A percentile compares a stretch with the other conserved stretches of the same genome.
Conservation (phyloP, 345 rosid genomes). For the Hibiscus syriacus region DNA sequence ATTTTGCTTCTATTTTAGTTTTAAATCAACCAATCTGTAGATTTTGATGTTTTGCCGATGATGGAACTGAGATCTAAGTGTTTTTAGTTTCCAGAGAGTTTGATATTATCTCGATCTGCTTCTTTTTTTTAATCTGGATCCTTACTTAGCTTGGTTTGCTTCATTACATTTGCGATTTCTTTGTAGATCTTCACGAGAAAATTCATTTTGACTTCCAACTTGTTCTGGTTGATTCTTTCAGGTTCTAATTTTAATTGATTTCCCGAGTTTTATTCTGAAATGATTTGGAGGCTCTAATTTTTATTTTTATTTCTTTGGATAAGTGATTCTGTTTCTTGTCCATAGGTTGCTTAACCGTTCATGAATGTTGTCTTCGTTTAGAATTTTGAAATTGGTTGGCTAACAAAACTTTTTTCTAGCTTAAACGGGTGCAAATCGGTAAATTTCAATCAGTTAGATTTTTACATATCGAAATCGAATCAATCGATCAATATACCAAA, state of each 20-base stretch:
- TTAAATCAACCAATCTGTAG: slow-evolving; percentile 10
- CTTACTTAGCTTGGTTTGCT: neutral
- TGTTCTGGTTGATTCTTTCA: neutral
- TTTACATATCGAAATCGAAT: no score
- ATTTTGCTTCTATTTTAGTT: neutral
- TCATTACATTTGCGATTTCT: no score
- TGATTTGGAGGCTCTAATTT: neutral
- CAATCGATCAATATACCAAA: no score
- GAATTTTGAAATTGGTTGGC: neutral
- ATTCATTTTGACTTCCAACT: no score
- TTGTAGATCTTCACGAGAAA: no score
- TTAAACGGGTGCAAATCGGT: no score
- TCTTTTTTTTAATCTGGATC: neutral
- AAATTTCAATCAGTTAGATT: no score
- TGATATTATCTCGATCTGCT: neutral
- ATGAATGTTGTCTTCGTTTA: neutral
- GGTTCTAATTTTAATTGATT: neutral
- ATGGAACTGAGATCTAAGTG: slow-evolving; percentile 20
- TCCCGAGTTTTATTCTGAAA: neutral
- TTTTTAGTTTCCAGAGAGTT: neutral
- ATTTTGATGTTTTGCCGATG: slow-evolving; percentile 5
- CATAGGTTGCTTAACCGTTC: neutral
- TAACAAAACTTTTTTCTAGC: neutral
- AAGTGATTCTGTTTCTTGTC: neutral
- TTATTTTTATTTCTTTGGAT: neutral